Evolutionary conservation across 768 basidiomycete species (phyloP).

Genomic region (Phlebiopsis flavidoalba): DNA sequence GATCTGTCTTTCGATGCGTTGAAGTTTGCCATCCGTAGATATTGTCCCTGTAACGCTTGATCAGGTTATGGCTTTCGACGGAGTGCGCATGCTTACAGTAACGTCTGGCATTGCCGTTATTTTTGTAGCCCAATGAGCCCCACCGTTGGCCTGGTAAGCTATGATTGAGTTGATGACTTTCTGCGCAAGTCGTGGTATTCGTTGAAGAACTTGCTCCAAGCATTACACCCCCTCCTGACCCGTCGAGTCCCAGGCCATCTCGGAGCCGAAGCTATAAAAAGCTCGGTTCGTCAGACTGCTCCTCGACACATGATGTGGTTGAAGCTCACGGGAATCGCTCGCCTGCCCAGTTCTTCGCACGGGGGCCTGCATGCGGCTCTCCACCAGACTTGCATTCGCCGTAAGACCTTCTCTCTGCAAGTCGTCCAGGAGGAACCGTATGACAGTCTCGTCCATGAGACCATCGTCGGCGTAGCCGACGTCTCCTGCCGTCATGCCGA

Average conservation of each 20-base stretch:
- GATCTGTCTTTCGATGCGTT: conserved; percentile 50
- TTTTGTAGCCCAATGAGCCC: conserved; percentile 58
- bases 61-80: not conserved
- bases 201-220: conserved; percentile 51
- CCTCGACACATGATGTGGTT: not conserved
- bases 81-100: conserved; percentile 36
- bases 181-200: conserved; percentile 41
- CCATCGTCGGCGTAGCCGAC: conserved; percentile 44
- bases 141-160: conserved; percentile 48
- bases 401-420: conserved; percentile 47
- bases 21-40: conserved; percentile 51
- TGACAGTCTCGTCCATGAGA: conserved; percentile 55
- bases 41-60: conserved; percentile 39
- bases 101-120: conserved; percentile 53
- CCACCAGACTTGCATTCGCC: conserved; percentile 40
- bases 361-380: conserved; percentile 40
- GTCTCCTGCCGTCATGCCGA: conserved; percentile 38
- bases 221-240: conserved; percentile 55
- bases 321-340: conserved; percentile 44
- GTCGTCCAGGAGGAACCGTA: conserved; percentile 41
- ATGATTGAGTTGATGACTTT: conserved; percentile 53
- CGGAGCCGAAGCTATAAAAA: conserved; percentile 44
- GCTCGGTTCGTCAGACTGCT: not conserved
- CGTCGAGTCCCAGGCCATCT: conserved; percentile 53
- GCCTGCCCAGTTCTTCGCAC: conserved; percentile 40